Evolutionary conservation across 225 moss, liverwort and hornwort genomes (phyloP), one percentile per base, ranked within the genome.

Genomic region (Physcomitrellopsis africana): DNA sequence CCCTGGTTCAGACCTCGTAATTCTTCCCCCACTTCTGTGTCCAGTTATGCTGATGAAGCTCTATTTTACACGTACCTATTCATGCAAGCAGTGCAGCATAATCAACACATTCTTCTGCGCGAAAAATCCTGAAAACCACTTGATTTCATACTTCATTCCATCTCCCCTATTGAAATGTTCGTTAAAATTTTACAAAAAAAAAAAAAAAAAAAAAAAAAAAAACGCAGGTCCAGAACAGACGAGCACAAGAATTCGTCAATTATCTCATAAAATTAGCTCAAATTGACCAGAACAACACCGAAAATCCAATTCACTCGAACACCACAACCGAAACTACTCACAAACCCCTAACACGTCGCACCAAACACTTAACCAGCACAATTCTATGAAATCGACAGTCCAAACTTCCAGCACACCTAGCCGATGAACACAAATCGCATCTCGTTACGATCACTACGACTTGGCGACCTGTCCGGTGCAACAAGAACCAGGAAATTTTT

Each of bases 21-120:
- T 53, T 65, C 73, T 60, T 47, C 53, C 65, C 48, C 41, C 82
- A 71, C 75, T 70, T 47, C 54, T 60, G 56, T 63, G 72, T 80
- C 68, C 72, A 68, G 15, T 71, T 43, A 54, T 11, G 11, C 12
- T 44, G 41, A 53, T 32, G 53, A 53, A 18, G 60, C 23, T 74
- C 71, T 18, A 67, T 11, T 58, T 54, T 14, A 37, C 32, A 37
- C 32, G 32, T 18, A 32, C 15, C 2, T 44, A 70, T 7, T 52
- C 62, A 49, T 48, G 47, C 2, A 55, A 15, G 54, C 41, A 48
- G 60, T 47, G 37, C 49, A 46, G 26, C 63, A 52, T 22, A 41
- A 73, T 73, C 24, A 72, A 17, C 54, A 12, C 64, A 56, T 52
- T 18, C 58, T 48, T 27, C 68, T 63, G 47, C 27, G 56, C 10